Evolutionary conservation across 352 stramenopile genomes (phyloP), one percentile per base, ranked within the genome.

Genomic region (Blastocystis sp.): DNA sequence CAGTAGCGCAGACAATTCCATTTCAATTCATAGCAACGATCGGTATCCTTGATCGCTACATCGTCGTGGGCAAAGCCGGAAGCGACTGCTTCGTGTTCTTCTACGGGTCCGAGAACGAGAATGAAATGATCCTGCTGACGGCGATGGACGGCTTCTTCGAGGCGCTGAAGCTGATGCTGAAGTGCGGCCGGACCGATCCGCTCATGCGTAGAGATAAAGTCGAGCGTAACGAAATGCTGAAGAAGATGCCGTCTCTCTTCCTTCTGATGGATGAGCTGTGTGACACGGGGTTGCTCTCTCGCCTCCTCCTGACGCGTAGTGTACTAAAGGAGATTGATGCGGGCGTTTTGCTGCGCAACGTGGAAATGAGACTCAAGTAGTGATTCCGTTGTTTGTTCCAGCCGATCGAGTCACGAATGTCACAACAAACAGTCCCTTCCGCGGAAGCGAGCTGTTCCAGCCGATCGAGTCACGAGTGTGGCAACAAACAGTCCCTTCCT

Each of bases 251-350:
- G 45, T 84, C 74, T 42, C 57, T 84, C 19, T 84, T 84, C 74
- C 40, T 84, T 62, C 74, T 84, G 54, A 84, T 84, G 74, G 74
- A 84, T 68, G 74, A 84, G 38, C 74, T 84, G 1, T 84, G 74
- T 57, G 74, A 84, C 34, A 14, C 74, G 6, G 74, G 74, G 74
- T 84, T 19, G 4, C 9, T 38, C 54, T 42, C 17, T 14, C 17
- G 21, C 11, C 28, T 42, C 43, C 48, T 64, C 57, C 17, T 62
- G 38, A 68, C 14, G 3, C 48, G 40, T 84, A 84, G 74, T 59
- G 74, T 84, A 3, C n/a, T 84, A 63, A 84, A 84, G 38, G 74
- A 84, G 60, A 84, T 84, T 48, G 74, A 84, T 24, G 74, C 52
- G 40, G 42, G 21, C 48, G 48, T 84, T 57, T 28, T 84, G 28